A percentile compares a stretch with the other conserved stretches of the same genome.
phyloP scores from a whole-genome alignment of 1,139 yeast genomes.

The Yamadazyma sp. region DNA sequence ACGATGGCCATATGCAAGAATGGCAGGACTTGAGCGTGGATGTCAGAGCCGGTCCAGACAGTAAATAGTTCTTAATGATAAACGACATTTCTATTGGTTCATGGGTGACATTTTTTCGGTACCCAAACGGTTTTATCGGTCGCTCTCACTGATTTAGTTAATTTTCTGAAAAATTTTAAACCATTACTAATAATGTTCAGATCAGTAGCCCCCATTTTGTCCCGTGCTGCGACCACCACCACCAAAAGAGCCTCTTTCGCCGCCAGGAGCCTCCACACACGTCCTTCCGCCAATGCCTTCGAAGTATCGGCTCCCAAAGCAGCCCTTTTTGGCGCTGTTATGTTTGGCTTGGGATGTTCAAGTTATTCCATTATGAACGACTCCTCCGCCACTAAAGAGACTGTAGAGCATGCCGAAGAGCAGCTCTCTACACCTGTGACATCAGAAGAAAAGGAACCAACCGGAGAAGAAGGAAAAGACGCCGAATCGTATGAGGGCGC shows the following conservation, averaged over 20 bases:
- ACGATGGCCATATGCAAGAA: slow-evolving; percentile 12
- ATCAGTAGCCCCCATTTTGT: not conserved
- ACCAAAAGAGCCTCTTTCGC: not conserved
- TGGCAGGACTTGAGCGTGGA: slow-evolving; percentile 23
- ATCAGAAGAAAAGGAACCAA: not conserved
- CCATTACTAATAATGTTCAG: slow-evolving; percentile 1
- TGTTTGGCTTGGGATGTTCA: slow-evolving; percentile 1
- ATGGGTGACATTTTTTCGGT: too few species aligned
- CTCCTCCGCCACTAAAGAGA: not conserved
- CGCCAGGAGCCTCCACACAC: not conserved
- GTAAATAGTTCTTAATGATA: not conserved
- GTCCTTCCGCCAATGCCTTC: not conserved
- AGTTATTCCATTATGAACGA: slow-evolving; percentile 1
- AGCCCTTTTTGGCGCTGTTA: not conserved
- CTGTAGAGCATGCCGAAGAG: not conserved
- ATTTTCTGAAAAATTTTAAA: not conserved
- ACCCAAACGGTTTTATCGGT: not conserved
- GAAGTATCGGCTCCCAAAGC: not conserved
- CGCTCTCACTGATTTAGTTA: not conserved
- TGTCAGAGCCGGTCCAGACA: slow-evolving; percentile 14
- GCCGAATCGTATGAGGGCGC: slow-evolving; percentile 41
- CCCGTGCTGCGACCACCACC: not conserved
- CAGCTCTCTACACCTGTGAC: not conserved
- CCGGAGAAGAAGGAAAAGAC: slow-evolving; percentile 4
- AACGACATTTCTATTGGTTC: too few species aligned